Conservation (phyloP, 192 early-diverging fungal species). For the Gaertneriomyces sp. region DNA sequence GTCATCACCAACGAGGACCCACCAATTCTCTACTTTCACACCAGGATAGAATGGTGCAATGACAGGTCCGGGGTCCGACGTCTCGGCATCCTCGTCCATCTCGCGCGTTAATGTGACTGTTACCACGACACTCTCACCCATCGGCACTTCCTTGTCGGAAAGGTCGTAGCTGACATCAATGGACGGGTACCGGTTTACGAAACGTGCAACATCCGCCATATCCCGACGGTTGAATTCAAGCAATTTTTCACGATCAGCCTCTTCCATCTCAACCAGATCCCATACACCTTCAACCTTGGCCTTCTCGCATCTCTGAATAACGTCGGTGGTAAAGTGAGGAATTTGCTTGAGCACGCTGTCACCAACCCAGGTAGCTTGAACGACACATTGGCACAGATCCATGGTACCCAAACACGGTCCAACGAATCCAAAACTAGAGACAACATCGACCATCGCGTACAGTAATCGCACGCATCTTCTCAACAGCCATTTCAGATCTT, state of each 20-base stretch:
- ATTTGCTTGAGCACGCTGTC: slow-evolving; percentile 90
- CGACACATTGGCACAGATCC: slow-evolving; percentile 96
- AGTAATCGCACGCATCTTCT: slow-evolving; percentile 72
- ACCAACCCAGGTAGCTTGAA: slow-evolving; percentile 95
- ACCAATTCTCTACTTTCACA: slow-evolving; percentile 93
- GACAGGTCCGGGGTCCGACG: slow-evolving; percentile 66
- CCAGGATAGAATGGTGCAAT: slow-evolving; percentile 90
- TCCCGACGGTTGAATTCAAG: slow-evolving; percentile 61
- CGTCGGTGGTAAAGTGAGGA: slow-evolving; percentile 71
- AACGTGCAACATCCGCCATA: slow-evolving; percentile 76
- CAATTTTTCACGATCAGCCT: slow-evolving; percentile 67
- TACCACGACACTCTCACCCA: slow-evolving; percentile 64
- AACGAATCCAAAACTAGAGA: slow-evolving; percentile 88
- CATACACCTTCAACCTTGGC: slow-evolving; percentile 81
- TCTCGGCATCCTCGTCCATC: slow-evolving; percentile 62
- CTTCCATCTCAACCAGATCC: slow-evolving; percentile 92
- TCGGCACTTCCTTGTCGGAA: slow-evolving; percentile 51
- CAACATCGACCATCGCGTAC: slow-evolving; percentile 92
- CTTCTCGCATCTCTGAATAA: slow-evolving; percentile 69
- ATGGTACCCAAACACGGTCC: slow-evolving; percentile 84
- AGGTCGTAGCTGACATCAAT: slow-evolving; percentile 78
- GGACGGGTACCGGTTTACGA: slow-evolving; percentile 90
- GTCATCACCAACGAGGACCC: slow-evolving; percentile 89
- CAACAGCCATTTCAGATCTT: slow-evolving; percentile 78
- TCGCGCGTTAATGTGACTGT: slow-evolving; percentile 79